Evolutionary conservation across 1,284 basidiomycete species (phyloP).

Genomic region (Neotropicomus parvogracilis): DNA sequence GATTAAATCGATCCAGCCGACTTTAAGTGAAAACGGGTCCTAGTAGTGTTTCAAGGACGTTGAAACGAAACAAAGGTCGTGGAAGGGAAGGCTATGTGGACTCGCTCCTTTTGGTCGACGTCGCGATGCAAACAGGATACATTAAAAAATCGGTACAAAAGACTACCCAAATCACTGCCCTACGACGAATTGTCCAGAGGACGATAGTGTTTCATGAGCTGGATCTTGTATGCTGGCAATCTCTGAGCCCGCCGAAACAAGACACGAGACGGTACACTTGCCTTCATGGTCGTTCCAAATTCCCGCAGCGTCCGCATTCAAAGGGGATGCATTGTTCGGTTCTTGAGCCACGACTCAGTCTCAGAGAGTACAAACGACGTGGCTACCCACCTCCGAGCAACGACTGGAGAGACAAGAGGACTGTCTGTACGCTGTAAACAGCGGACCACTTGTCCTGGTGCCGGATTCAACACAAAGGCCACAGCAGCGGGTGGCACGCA

Average conservation of each 20-base stretch:
- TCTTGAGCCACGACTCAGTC: conserved; percentile 44
- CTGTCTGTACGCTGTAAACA: conserved; percentile 84
- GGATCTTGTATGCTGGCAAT: conserved; percentile 60
- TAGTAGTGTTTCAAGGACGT: too few relatives aligned
- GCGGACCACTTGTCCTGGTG: conserved; percentile 85
- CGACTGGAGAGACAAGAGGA: conserved; percentile 81
- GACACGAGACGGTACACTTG: conserved; percentile 30
- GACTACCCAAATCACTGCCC: too few relatives aligned
- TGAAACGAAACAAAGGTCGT: too few relatives aligned
- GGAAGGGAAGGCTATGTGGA: too few relatives aligned
- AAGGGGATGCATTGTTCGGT: conserved; percentile 84
- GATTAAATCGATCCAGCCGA: conserved; percentile 16
- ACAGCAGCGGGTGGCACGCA: conserved; percentile 25
- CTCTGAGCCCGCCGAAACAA: not conserved
- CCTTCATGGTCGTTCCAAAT: conserved; percentile 71
- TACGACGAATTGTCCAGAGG: conserved; percentile 50
- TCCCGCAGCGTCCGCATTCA: conserved; percentile 78
- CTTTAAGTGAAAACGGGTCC: too few relatives aligned
- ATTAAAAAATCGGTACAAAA: conserved; percentile 13
- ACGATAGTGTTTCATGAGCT: conserved; percentile 72
- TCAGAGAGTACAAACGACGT: not conserved
- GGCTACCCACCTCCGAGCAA: conserved; percentile 67
- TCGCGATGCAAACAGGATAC: conserved; percentile 12
- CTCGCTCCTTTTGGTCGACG: not conserved
- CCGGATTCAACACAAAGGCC: conserved; percentile 13